A percentile compares a stretch with the other conserved stretches of the same genome.
Conservation (phyloP, 352 stramenopile genomes). For the Globisporangium solare region DNA sequence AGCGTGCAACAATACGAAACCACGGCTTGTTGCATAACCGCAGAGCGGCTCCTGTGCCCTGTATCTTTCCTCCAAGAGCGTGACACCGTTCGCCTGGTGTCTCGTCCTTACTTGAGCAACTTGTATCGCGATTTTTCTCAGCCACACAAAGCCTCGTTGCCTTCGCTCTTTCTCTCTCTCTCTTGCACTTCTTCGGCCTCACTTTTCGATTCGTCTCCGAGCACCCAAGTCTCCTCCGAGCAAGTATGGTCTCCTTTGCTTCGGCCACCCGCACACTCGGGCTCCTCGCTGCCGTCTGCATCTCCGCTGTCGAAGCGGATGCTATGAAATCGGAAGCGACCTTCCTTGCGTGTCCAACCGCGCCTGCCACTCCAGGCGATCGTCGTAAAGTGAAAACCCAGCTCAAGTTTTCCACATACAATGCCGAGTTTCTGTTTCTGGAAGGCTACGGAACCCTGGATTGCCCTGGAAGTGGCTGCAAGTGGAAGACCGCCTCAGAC, state of each 20-base stretch:
- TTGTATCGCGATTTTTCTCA: not conserved
- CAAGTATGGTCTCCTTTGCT: constrained; percentile 32
- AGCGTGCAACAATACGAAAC: not conserved
- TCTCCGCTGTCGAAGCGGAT: constrained; percentile 19
- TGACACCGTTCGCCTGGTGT: not conserved
- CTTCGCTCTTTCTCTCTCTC: too few relatives aligned
- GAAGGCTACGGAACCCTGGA: constrained; percentile 29
- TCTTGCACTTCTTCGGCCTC: constrained; percentile 3
- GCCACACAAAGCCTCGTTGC: too few relatives aligned
- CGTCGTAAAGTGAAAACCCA: constrained; percentile 39
- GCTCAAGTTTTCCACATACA: constrained; percentile 66
- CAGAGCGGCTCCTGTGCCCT: not conserved
- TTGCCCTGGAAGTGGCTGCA: constrained; percentile 46
- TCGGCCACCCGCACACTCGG: constrained; percentile 14
- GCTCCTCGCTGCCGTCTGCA: constrained; percentile 15
- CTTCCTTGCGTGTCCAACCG: constrained; percentile 39
- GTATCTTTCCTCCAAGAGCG: not conserved
- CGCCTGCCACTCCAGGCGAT: constrained; percentile 33
- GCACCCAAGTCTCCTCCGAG: constrained; percentile 4
- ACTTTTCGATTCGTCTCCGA: constrained; percentile 23
- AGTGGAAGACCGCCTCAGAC: constrained; percentile 37
- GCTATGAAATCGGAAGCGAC: constrained; percentile 17
- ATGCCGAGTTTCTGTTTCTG: constrained; percentile 59
- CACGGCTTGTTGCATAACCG: not conserved
- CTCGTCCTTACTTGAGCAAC: not conserved